These are phyloP conservation scores for Calocera cornea DNA, from an alignment of 768 basidiomycete species.

Conservation along the genomic window DNA sequence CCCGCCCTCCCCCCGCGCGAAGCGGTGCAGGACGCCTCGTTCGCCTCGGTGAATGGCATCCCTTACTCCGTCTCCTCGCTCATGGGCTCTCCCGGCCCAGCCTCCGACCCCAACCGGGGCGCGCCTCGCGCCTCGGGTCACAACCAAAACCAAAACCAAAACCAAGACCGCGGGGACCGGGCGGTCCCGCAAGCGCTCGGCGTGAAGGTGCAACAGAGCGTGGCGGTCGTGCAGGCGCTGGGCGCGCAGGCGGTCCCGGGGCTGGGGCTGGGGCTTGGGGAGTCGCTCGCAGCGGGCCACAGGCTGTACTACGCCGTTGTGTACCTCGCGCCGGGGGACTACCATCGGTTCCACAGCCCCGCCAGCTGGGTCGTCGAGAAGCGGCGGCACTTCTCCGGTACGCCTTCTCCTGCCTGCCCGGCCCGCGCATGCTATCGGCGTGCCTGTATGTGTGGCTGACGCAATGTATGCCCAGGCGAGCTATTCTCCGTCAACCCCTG, in stretches of 20 bases:
- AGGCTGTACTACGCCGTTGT: conserved; percentile 86
- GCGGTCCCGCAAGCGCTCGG: conserved; percentile 26
- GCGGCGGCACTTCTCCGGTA: conserved; percentile 83
- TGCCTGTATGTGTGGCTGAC: no score
- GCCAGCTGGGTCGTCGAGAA: conserved; percentile 96
- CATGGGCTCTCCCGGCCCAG: conserved; percentile 40
- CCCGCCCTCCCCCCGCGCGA: conserved; percentile 32
- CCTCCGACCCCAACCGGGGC: background rate
- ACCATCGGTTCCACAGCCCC: conserved; percentile 94
- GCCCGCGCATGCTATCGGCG: no score
- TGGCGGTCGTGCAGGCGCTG: conserved; percentile 58
- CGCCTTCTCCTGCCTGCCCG: conserved; percentile 17
- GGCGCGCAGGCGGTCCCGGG: conserved; percentile 30
- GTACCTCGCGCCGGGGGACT: conserved; percentile 96
- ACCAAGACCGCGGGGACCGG: conserved; percentile 15
- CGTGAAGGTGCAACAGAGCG: conserved; percentile 51
- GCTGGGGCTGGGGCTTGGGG: background rate
- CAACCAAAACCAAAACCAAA: no score
- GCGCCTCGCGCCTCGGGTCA: conserved; percentile 20
- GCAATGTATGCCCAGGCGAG: conserved; percentile 49
- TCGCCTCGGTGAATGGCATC: conserved; percentile 94
- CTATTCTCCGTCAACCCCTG: conserved; percentile 93
- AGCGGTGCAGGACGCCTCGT: conserved; percentile 71
- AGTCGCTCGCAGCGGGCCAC: conserved; percentile 50
- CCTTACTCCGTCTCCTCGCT: conserved; percentile 88